Evolutionary conservation across 306 rosid species (phyloP).

Genomic region (Casuarina cunninghamiana): DNA sequence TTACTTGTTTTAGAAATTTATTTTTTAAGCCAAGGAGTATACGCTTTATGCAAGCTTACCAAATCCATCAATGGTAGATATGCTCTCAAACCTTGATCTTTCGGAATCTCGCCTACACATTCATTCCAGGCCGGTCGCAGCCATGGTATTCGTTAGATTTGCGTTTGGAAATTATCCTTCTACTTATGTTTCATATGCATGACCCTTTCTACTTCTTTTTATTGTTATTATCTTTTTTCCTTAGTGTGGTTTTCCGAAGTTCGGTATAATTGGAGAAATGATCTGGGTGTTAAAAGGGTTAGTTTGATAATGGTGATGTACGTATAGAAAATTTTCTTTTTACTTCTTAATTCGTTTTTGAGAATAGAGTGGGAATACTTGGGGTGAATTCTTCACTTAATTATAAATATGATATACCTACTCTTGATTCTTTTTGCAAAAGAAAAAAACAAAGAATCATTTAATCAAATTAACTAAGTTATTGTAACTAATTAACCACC

Average conservation of each 20-base stretch:
- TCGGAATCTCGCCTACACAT: constrained; percentile 20
- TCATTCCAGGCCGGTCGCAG: constrained; percentile 40
- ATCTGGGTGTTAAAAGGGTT: background rate
- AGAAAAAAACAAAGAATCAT: no score
- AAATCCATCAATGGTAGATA: constrained; percentile 43
- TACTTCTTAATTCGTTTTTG: constrained; percentile 24
- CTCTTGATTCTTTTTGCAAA: constrained; percentile 43
- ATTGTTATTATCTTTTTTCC: background rate
- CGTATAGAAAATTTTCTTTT: constrained; percentile 8
- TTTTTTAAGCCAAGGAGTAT: no score
- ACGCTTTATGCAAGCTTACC: no score
- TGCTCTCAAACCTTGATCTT: constrained; percentile 36
- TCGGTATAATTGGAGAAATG: constrained; percentile 26
- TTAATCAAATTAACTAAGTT: no score
- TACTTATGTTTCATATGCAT: constrained; percentile 22
- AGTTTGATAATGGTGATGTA: constrained; percentile 41
- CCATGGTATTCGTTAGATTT: constrained; percentile 23
- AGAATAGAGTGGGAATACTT: constrained; percentile 45
- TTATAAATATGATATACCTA: constrained; percentile 35
- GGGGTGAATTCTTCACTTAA: constrained; percentile 44
- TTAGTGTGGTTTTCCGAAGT: constrained; percentile 24
- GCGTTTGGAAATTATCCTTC: constrained; percentile 24
- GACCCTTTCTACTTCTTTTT: constrained; percentile 27
- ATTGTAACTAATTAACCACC: no score
- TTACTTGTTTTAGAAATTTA: no score